Evolutionary conservation across 1,139 yeast genomes (phyloP).

Genomic region (Casaregolazyma suthepensis): DNA sequence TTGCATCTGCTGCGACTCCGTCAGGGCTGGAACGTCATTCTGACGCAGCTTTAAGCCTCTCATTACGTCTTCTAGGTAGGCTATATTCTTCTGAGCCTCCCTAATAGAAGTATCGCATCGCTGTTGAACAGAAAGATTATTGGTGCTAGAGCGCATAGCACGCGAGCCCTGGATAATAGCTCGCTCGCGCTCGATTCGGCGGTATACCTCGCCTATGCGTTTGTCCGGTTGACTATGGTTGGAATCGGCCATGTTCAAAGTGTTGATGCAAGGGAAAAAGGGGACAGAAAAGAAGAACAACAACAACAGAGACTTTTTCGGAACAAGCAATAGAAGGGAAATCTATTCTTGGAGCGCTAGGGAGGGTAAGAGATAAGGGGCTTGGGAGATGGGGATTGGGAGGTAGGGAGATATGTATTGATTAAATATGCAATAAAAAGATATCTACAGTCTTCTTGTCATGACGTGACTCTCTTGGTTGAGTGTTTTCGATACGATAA

Average conservation of each 20-base stretch:
- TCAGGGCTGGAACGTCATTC: slow-evolving; percentile 1
- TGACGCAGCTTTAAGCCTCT: slow-evolving; percentile 48
- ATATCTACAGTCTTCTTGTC: neutral
- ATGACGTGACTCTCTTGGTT: neutral
- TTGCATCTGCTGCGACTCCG: slow-evolving; percentile 8
- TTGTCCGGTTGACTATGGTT: slow-evolving; percentile 20
- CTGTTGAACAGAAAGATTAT: slow-evolving; percentile 76
- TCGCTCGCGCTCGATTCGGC: slow-evolving; percentile 80
- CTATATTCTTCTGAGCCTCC: slow-evolving; percentile 87
- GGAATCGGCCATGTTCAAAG: slow-evolving; percentile 3
- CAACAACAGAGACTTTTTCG: neutral
- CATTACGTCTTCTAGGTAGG: slow-evolving; percentile 75
- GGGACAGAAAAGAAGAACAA: neutral
- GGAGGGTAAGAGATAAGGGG: neutral
- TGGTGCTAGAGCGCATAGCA: slow-evolving; percentile 68
- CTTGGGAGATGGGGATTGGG: neutral
- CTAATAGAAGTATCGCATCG: slow-evolving; percentile 85
- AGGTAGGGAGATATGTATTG: neutral
- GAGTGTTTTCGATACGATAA: neutral
- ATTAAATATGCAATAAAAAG: no score
- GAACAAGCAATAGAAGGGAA: slow-evolving; percentile 8
- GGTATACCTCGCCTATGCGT: slow-evolving; percentile 55
- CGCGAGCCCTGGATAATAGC: slow-evolving; percentile 86
- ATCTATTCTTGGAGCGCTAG: neutral
- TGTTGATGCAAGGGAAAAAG: slow-evolving; percentile 1